These are phyloP conservation scores for Bassia scoparia DNA, from an alignment of 148 eudicot genomes.

Conservation along the genomic window DNA sequence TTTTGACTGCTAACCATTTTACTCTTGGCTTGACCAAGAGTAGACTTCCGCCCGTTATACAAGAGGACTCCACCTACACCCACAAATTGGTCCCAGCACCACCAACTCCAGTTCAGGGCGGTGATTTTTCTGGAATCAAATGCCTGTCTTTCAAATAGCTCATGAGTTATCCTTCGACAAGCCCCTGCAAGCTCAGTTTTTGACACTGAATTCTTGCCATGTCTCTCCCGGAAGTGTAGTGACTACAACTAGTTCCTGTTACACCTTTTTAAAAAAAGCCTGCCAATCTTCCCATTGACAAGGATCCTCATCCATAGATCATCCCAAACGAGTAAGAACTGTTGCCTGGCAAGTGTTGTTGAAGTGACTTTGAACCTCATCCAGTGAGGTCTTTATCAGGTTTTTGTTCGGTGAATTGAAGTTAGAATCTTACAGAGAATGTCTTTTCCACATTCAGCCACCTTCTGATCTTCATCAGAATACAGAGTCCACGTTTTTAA, in stretches of 20 bases:
- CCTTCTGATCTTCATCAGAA: conserved; percentile 15
- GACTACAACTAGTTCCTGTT: not conserved
- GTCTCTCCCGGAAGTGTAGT: not conserved
- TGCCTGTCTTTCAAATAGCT: not conserved
- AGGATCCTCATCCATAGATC: conserved; percentile 2
- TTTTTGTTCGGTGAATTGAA: no score
- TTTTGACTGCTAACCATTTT: not conserved
- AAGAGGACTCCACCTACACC: not conserved
- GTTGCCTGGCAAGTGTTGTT: not conserved
- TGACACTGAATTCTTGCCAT: not conserved
- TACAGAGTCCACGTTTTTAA: conserved; percentile 26
- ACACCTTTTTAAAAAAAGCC: not conserved
- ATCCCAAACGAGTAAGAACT: not conserved
- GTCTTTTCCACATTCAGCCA: not conserved
- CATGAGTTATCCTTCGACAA: not conserved
- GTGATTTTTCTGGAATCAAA: not conserved
- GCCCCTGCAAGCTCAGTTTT: not conserved
- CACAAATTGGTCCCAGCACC: not conserved
- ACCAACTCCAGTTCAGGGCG: not conserved
- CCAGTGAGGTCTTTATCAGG: not conserved
- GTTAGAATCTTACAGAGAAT: not conserved
- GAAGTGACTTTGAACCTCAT: not conserved
- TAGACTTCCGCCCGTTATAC: not conserved
- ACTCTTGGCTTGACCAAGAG: not conserved
- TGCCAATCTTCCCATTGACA: not conserved